A percentile compares a stretch with the other conserved stretches of the same genome.
Conservation (phyloP, 2,329 filamentous ascomycete genomes). For the Dactylellina haptotyla region DNA sequence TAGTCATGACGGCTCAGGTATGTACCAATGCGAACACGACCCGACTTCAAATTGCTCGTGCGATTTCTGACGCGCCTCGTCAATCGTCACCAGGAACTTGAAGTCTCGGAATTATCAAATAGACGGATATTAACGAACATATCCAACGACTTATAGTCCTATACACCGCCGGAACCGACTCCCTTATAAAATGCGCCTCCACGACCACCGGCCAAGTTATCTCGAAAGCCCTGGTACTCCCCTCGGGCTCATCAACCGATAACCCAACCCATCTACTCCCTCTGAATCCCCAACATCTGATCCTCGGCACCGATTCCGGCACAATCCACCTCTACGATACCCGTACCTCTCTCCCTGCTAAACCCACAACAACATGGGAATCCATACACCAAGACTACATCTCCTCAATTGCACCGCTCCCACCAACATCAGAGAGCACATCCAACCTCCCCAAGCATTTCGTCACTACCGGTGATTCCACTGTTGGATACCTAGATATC, state of each 20-base stretch:
- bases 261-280: slow-evolving; percentile 71
- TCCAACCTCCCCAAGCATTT: slow-evolving; percentile 93
- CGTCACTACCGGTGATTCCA: slow-evolving; percentile 91
- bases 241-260: slow-evolving; percentile 60
- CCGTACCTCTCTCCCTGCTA: slow-evolving; percentile 67
- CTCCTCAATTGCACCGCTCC: slow-evolving; percentile 84
- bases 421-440: slow-evolving; percentile 80
- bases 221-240: slow-evolving; percentile 82
- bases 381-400: slow-evolving; percentile 93
- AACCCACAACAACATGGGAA: slow-evolving; percentile 77
- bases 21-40: slow-evolving; percentile 62
- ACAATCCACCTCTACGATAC: slow-evolving; percentile 89
- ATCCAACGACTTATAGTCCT: slow-evolving; percentile 60
- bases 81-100: slow-evolving; percentile 18
- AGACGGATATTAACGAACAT: background rate
- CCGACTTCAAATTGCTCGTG: slow-evolving; percentile 59
- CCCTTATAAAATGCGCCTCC: slow-evolving; percentile 70
- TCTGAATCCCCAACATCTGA: slow-evolving; percentile 85
- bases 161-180: slow-evolving; percentile 73
- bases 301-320: slow-evolving; percentile 90
- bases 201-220: slow-evolving; percentile 73
- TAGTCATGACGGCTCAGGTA: slow-evolving; percentile 77
- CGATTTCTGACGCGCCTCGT: slow-evolving; percentile 4
- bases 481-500: slow-evolving; percentile 87
- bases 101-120: slow-evolving; percentile 52